A percentile compares a stretch with the other conserved stretches of the same genome.
Conservation (phyloP, 176 grass and related monocot genomes). For the Musa beccarii region DNA sequence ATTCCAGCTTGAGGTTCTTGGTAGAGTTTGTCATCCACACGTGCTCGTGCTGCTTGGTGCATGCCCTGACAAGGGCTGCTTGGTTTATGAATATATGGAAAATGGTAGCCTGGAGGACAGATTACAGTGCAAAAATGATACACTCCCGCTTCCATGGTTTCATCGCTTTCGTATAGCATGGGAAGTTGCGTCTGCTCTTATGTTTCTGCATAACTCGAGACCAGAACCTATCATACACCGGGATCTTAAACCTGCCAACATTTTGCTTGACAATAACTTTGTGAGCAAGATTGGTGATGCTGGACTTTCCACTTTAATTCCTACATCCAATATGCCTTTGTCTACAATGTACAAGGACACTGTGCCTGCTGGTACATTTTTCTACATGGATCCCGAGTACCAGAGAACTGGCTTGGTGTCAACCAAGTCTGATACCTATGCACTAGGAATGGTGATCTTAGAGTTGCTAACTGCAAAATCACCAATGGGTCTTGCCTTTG, state of each 20-base stretch:
- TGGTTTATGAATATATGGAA: conserved; percentile 97
- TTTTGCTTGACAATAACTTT: conserved; percentile 66
- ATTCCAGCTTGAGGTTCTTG: conserved; percentile 66
- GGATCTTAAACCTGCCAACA: conserved; percentile 87
- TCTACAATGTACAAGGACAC: conserved; percentile 55
- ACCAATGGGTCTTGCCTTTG: conserved; percentile 8
- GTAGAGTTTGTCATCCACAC: conserved; percentile 65
- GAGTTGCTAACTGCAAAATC: conserved; percentile 24
- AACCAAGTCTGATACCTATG: conserved; percentile 20
- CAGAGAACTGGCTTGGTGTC: conserved; percentile 33
- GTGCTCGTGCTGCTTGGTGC: conserved; percentile 71
- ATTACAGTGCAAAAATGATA: conserved; percentile 45
- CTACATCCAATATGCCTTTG: conserved; percentile 10
- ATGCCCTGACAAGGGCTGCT: conserved; percentile 64
- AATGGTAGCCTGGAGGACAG: conserved; percentile 84
- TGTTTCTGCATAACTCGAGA: conserved; percentile 58
- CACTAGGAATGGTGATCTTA: conserved; percentile 22
- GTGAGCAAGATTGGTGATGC: conserved; percentile 81
- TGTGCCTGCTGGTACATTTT: conserved; percentile 66
- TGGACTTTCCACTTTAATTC: conserved; percentile 69
- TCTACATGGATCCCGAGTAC: conserved; percentile 95
- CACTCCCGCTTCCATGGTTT: conserved; percentile 53
- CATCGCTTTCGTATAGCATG: conserved; percentile 51
- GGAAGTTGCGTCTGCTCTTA: conserved; percentile 50
- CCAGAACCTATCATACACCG: conserved; percentile 81